These are phyloP conservation scores for Dissoconium aciculare DNA, from an alignment of 2,329 filamentous ascomycete species.

Conservation along the genomic window DNA sequence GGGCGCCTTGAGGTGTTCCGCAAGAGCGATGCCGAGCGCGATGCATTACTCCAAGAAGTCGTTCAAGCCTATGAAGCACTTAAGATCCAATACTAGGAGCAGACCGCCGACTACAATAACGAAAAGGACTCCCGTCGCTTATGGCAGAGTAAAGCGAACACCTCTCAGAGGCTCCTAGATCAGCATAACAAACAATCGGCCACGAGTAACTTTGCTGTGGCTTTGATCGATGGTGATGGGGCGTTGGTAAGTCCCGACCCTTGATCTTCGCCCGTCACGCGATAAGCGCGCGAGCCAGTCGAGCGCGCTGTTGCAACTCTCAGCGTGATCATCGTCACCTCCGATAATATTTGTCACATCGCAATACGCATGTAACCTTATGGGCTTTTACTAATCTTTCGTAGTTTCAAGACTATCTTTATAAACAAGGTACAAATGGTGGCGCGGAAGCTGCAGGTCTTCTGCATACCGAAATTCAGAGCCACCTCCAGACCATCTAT, in stretches of 20 bases:
- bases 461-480: constrained; percentile 28
- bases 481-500: constrained; percentile 29
- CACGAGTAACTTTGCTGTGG: constrained; percentile 31
- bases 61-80: constrained; percentile 21
- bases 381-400: too few relatives aligned
- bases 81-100: constrained; percentile 21
- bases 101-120: constrained; percentile 24
- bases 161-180: constrained; percentile 12
- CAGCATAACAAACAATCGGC: constrained; percentile 15
- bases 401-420: constrained; percentile 17
- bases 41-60: constrained; percentile 20
- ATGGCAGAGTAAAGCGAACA: constrained; percentile 20
- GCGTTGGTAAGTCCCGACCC: constrained; percentile 26
- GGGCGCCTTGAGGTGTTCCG: constrained; percentile 21
- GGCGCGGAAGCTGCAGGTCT: constrained; percentile 33
- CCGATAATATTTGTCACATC: too few relatives aligned
- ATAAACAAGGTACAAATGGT: constrained; percentile 28
- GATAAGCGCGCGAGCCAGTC: too few relatives aligned
- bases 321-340: too few relatives aligned
- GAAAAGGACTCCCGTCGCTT: constrained; percentile 21
- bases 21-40: constrained; percentile 19
- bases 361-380: too few relatives aligned
- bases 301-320: too few relatives aligned
- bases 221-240: constrained; percentile 36
- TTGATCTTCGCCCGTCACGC: too few relatives aligned